Evolutionary conservation across 352 stramenopile species (phyloP).

Genomic region (Peronospora farinosa): DNA sequence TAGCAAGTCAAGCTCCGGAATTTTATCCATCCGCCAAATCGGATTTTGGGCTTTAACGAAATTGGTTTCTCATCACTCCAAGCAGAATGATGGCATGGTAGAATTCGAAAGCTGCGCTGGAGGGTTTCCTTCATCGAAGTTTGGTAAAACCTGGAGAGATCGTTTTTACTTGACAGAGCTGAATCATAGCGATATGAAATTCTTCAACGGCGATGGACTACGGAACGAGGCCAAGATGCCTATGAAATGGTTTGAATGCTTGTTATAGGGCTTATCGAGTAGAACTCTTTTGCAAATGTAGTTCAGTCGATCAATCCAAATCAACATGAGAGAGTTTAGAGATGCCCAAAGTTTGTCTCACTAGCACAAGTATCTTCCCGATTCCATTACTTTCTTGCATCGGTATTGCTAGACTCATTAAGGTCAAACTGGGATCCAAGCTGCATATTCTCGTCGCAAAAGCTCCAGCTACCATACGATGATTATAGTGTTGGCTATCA

Average conservation of each 20-base stretch:
- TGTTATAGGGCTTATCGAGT: conserved; percentile 13
- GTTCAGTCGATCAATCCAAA: too few species aligned
- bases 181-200: conserved; percentile 34
- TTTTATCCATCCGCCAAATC: conserved; percentile 27
- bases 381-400: too few species aligned
- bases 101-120: conserved; percentile 27
- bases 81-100: conserved; percentile 28
- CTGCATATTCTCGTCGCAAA: too few species aligned
- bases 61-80: conserved; percentile 28
- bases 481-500: too few species aligned
- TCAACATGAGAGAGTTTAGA: too few species aligned
- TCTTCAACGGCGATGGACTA: conserved; percentile 33
- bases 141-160: conserved; percentile 23
- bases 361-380: too few species aligned
- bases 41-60: conserved; percentile 21
- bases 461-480: too few species aligned
- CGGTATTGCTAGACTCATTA: too few species aligned
- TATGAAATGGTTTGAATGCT: conserved; percentile 42
- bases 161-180: conserved; percentile 30
- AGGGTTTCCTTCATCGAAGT: conserved; percentile 25
- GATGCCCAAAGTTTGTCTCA: too few species aligned
- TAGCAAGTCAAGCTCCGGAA: conserved; percentile 26
- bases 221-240: conserved; percentile 30
- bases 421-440: too few species aligned
- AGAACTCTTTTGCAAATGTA: too few species aligned